Evolutionary conservation across 2,329 filamentous ascomycete species (phyloP).

Genomic region (Fusarium dlaminii): DNA sequence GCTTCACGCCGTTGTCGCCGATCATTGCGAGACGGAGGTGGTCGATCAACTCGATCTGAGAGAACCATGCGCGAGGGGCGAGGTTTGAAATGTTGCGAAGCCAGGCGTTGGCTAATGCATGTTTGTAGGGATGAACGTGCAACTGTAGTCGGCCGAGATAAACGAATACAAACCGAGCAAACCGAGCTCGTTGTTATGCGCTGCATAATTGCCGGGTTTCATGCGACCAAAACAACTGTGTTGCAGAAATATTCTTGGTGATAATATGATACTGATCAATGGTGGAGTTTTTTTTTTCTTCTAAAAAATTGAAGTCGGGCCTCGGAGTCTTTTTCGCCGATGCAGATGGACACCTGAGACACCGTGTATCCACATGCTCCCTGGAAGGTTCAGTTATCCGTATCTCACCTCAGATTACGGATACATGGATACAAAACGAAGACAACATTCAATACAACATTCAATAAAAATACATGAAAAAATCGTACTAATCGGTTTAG

Average conservation of each 20-base stretch:
- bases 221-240: not conserved
- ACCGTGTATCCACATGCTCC: not conserved
- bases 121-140: slow-evolving; percentile 39
- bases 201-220: slow-evolving; percentile 31
- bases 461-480: not conserved
- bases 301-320: slow-evolving; percentile 15
- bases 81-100: slow-evolving; percentile 48
- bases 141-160: slow-evolving; percentile 17
- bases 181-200: slow-evolving; percentile 34
- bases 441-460: too few species aligned
- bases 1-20: slow-evolving; percentile 50
- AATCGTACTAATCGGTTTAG: not conserved
- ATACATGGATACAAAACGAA: not conserved
- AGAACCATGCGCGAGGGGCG: slow-evolving; percentile 67
- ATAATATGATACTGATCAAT: not conserved
- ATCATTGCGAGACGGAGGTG: slow-evolving; percentile 49
- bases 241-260: not conserved
- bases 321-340: slow-evolving; percentile 36
- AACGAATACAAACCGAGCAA: slow-evolving; percentile 39
- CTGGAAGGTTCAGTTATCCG: not conserved
- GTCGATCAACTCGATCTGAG: slow-evolving; percentile 61
- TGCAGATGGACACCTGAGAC: not conserved
- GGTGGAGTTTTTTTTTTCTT: slow-evolving; percentile 24
- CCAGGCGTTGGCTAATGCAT: slow-evolving; percentile 50
- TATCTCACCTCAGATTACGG: not conserved